Evolutionary conservation across 2,329 filamentous ascomycete genomes (phyloP), one percentile per base, ranked within the genome.

Genomic region (Penicillium sp.): DNA sequence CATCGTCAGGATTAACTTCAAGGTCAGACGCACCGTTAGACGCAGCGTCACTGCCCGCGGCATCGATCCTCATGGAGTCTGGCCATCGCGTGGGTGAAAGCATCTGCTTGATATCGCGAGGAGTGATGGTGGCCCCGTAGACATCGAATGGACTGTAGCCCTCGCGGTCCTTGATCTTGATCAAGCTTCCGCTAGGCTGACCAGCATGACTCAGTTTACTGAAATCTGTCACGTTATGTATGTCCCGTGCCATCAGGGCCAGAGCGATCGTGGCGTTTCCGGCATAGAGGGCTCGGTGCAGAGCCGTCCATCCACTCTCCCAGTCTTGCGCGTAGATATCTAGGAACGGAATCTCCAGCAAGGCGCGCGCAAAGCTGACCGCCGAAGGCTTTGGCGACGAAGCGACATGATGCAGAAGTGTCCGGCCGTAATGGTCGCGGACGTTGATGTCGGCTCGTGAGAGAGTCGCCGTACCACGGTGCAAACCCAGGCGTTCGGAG

Each of bases 81-180:
- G 33, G 76, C 69, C 8, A 58, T 60, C n/a, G 58, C 53, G 29
- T 52, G 57, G 38, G 41, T 15, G 48, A 52, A 17, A 46, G 29
- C 17, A 50, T 44, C 8, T 57, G 62, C 41, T 77, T 76, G 11
- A 88, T 62, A n/a, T 78, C 80, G n/a, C 86, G 80, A 40, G 86
- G 78, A 34, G 84, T 83, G 53, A 96, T 93, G 0, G 88, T 95
- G 26, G 86, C 81, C 48, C 87, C 86, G 57, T 94, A 97, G 8
- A 98, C 71, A 62, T 97, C 93, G 52, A 97, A 91, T 0, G 93
- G 91, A 51, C 89, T 94, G 59, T 94, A 89, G 7, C 91, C 91
- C 67, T 97, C 93, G 43, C 86, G 82, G 58, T 98, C 93, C 64
- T 97, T 98, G 36, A 93, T 87, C 70, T 94, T 96, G 58, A 96